Evolutionary conservation across 371 early-diverging fungal genomes (phyloP).

Genomic region (Mucor irregularis): DNA sequence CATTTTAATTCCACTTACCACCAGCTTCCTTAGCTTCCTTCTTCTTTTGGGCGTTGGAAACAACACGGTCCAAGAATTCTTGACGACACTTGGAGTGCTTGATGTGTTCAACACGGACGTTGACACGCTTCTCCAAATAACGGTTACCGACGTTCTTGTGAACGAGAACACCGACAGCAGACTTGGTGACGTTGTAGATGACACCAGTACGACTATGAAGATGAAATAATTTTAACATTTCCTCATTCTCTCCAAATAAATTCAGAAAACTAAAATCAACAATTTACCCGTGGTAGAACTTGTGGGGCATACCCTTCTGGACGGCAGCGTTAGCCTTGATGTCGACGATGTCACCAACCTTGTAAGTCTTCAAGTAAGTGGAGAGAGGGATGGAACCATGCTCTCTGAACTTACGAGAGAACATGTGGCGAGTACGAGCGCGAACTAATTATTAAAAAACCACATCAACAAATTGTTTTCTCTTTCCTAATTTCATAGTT

Average conservation of each 20-base stretch:
- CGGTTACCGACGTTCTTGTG: conserved; percentile 98
- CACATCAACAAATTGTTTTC: conserved; percentile 1
- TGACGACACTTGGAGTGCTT: conserved; percentile 99
- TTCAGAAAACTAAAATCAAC: no score
- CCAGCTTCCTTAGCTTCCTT: conserved; percentile 76
- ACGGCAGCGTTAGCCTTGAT: conserved; percentile 92
- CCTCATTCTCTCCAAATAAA: neutral
- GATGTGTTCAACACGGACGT: conserved; percentile 98
- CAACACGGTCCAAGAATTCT: conserved; percentile 97
- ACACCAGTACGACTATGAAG: conserved; percentile 89
- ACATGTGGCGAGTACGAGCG: conserved; percentile 98
- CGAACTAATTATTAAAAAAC: conserved; percentile 54
- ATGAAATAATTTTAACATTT: neutral
- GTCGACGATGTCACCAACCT: conserved; percentile 99
- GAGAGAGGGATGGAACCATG: conserved; percentile 92
- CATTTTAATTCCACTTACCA: conserved; percentile 29
- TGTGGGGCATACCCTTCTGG: conserved; percentile 99
- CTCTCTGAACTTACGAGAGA: conserved; percentile 96
- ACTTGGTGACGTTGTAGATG: conserved; percentile 98
- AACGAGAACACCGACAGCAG: conserved; percentile 97
- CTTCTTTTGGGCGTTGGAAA: conserved; percentile 87
- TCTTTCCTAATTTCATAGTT: neutral
- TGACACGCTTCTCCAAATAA: conserved; percentile 98
- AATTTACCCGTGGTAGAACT: conserved; percentile 99
- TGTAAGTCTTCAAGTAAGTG: conserved; percentile 97